Base-by-base conservation (phyloP, 208 protist species). In the Porcisia hertigi region DNA sequence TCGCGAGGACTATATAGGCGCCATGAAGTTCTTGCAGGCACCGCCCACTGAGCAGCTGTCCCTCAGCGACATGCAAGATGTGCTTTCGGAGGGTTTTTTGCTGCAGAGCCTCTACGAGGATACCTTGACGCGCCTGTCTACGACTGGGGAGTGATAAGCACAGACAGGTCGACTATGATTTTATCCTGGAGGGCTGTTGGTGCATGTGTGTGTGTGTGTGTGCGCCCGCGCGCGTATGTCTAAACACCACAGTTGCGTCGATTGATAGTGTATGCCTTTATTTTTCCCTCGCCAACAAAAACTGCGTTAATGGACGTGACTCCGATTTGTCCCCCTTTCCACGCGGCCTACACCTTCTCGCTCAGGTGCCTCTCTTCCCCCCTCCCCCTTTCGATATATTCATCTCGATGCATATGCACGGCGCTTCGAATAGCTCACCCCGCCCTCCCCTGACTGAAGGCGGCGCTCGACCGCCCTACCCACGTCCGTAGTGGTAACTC, bases 21-120 rank as follows among this genome's bases (percentile, higher is more conserved):
- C 86, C 14, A 78, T 97, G 69, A 82, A 78, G 59, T 92, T 92
- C 55, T 76, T 98, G 66, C 94, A 98, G 55, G 66, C 86, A 30
- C 83, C 86, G 39, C 92, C 92, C n/a, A 93, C 89, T 9, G 80
- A 84, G 39, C 75, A 82, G 58, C 70, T 94, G 60, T 83, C 73
- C 52, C 69, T 83, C 41, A 75, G 74, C 1, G 89, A 94, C 45
- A 73, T 94, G 49, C 85, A 86, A 67, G 88, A 91, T 16, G 75
- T 94, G 36, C 65, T 96, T 54, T 90, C 88, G 9, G 86, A 92
- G 69, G 86, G 83, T 18, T 86, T 89, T 69, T 66, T 94, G 74
- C 81, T 94, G 75, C 82, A 94, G 63, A 87, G 85, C 71, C 70
- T 96, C 62, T 96, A 93, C 69, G 81, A 92, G 34, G 81, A 80